Percentiles rank a stretch among this genome's conserved stretches.
Evolutionary conservation across 129 eudicot species (phyloP).

Genomic region (Escallonia herrerae): DNA sequence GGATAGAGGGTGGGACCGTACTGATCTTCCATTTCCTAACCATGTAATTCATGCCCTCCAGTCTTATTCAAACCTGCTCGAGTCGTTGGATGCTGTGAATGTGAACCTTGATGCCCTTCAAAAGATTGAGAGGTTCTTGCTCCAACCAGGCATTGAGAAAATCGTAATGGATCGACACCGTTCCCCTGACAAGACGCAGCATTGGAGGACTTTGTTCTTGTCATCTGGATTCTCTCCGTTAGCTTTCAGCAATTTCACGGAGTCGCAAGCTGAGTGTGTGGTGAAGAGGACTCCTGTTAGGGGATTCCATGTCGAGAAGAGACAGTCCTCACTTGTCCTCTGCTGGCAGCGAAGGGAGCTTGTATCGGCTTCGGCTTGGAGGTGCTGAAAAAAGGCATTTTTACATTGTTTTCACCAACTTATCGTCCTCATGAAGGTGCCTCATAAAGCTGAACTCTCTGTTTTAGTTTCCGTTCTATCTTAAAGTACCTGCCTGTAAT

Average conservation of each 20-base stretch:
- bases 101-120: constrained; percentile 57
- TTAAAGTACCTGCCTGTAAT: constrained; percentile 17
- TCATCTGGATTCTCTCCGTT: constrained; percentile 74
- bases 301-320: constrained; percentile 86
- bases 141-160: constrained; percentile 75
- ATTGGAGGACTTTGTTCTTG: constrained; percentile 71
- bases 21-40: constrained; percentile 66
- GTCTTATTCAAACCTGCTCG: constrained; percentile 67
- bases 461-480: constrained; percentile 18
- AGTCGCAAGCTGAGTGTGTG: constrained; percentile 86
- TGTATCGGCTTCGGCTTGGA: constrained; percentile 43
- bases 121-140: constrained; percentile 76
- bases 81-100: constrained; percentile 75
- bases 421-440: constrained; percentile 12
- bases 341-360: constrained; percentile 47
- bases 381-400: constrained; percentile 18
- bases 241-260: constrained; percentile 73
- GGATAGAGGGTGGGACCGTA: constrained; percentile 84
- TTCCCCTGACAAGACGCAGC: constrained; percentile 65
- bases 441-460: constrained; percentile 21
- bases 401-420: not conserved
- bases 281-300: constrained; percentile 82
- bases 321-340: constrained; percentile 47
- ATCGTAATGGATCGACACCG: constrained; percentile 52
- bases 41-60: constrained; percentile 74